Base-by-base conservation (phyloP, 225 moss, liverwort and hornwort genomes). In the Bryoerythrophyllum caledonicum region DNA sequence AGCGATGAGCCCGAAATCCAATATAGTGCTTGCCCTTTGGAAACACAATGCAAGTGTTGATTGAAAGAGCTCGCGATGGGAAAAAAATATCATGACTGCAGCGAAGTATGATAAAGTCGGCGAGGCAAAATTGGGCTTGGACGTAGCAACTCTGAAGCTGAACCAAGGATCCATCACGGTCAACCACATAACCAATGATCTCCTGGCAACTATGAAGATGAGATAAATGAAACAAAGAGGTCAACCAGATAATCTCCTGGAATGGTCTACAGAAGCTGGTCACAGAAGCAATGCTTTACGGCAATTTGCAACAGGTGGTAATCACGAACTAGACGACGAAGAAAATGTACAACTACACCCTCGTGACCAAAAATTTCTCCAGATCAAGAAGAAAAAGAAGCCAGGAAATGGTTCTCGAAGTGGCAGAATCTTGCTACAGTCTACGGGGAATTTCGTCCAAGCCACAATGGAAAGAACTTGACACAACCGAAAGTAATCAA, bases 181-280 rank as follows among this genome's bases (percentile, higher is more conserved):
- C 74, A 74, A 54, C 19, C 23, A 64, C 25, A 53, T 40, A 37
- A 13, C 59, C 63, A 19, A 37, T 41, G 53, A 54, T 2, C 63
- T 12, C 20, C 6, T 54, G 64, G 12, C 38, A 54, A 64, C 48
- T 40, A 74, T 64, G 63, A 25, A 73, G 63, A 73, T 51, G 34
- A 24, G 62, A 63, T 13, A n/a, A n/a, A n/a, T 19, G 35, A 52
- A 49, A 48, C 63, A 52, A 51, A 34, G 34, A 32, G 35, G 35
- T 63, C 51, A 61, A 73, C 14, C 32, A 48, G 7, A n/a, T n/a
- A 34, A 34, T 34, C 5, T 34, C 34, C 34, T 34, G 6, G 34
- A 4, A 34, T 34, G 34, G 6, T 5, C 34, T 5, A 34, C 34
- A 27, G 40, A n/a, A 65, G 64, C 16, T 32, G 54, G 63, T 63